Base-by-base conservation (phyloP, 495 filamentous ascomycete genomes). In the Staphylotrichum tortipilum region DNA sequence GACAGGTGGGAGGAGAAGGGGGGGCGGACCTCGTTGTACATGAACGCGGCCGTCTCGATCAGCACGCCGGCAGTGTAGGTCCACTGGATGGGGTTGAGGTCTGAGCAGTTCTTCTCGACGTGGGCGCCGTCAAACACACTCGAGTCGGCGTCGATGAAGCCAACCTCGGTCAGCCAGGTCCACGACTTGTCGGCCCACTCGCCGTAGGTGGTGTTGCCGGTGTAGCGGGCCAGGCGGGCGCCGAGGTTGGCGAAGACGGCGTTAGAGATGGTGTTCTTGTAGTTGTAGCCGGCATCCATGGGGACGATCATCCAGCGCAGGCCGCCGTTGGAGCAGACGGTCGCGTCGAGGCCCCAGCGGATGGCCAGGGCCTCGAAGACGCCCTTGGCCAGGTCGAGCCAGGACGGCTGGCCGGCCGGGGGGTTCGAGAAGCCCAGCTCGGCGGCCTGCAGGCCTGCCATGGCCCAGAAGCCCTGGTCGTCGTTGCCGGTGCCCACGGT, bases 391-490 rank as follows among this genome's bases (percentile, higher is more conserved):
- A 89, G 71, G 0, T 79, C 73, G 9, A 91, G 70, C 86, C 86
- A 91, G 42, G 83, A 79, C n/a, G 78, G 81, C 54, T 78, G 56
- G 43, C 74, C 78, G 15, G 55, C 42, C 2, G 77, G 68, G 8
- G 79, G 74, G 49, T 84, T 68, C 12, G 85, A 84, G 52, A 82
- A 89, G 40, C 74, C 74, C 47, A 80, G 71, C 61, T 91, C 88
- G 34, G 81, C 79, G 3, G 86, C 88, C 10, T 82, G 74, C 64
- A 94, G 82, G 21, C 81, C 79, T 12, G 83, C 77, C 53, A 90
- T 70, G 17, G 71, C 85, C 88, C 88, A 94, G 59, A 89, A 89
- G 3, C 82, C 82, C 61, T 89, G 85, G 52, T 89, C 85, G 55
- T 89, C 86, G 58, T 90, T 90, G 21, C 84, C 84, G 33, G 83